phyloP scores from a whole-genome alignment of 1,284 basidiomycete genomes.

The Fomes fomentarius region DNA sequence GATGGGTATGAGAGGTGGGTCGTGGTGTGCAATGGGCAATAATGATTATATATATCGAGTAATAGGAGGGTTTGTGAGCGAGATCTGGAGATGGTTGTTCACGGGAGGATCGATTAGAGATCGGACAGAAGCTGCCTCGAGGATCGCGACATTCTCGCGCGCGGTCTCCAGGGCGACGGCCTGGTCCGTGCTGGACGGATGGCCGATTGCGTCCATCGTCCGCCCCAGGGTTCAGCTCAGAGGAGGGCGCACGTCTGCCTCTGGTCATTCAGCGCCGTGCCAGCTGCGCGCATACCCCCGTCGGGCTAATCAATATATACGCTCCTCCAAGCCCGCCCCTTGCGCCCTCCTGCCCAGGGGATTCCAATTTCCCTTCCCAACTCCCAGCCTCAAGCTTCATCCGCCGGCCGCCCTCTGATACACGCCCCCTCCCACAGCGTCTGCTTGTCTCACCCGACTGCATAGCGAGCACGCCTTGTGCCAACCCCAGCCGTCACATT shows the following conservation, averaged over 20 bases:
- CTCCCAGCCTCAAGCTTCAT: no score
- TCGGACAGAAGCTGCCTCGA: slow-evolving; percentile 13
- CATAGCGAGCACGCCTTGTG: no score
- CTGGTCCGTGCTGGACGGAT: slow-evolving; percentile 9
- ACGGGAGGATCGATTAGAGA: slow-evolving; percentile 16
- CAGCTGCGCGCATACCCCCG: neutral
- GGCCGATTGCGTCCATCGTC: neutral
- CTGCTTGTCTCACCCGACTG: no score
- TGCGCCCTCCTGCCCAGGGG: neutral
- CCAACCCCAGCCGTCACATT: no score
- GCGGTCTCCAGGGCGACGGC: slow-evolving; percentile 15
- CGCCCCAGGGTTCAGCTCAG: no score
- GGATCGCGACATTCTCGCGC: slow-evolving; percentile 6
- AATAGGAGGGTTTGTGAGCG: neutral
- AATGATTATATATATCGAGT: neutral
- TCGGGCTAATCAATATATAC: neutral
- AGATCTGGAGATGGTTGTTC: slow-evolving; percentile 10
- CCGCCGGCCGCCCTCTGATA: no score
- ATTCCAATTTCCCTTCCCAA: no score
- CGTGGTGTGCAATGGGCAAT: neutral
- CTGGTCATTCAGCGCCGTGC: neutral
- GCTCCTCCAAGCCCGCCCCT: neutral
- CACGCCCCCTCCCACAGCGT: no score
- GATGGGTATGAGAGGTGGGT: neutral
- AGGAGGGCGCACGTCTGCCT: no score